A percentile compares a stretch with the other conserved stretches of the same genome.
Evolutionary conservation across 208 protist genomes (phyloP).

Genomic region (Acanthamoeba healyi): DNA sequence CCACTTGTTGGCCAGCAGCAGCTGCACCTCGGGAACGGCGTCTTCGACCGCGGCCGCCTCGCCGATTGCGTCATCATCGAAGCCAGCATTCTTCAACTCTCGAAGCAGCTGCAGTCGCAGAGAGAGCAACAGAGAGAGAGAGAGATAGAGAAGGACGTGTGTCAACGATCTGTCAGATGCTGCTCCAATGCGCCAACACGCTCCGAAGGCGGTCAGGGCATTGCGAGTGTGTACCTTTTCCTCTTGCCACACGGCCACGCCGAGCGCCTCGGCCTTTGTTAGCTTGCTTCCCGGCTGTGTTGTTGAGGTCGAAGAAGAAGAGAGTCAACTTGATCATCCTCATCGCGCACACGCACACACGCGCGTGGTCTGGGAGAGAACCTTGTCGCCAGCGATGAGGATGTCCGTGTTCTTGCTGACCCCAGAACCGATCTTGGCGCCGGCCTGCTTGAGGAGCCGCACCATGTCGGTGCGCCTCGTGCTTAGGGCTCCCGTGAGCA

Average conservation of each 20-base stretch:
- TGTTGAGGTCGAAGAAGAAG: not conserved
- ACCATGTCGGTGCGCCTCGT: conserved; percentile 17
- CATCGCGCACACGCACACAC: not conserved
- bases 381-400: conserved; percentile 29
- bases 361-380: not conserved
- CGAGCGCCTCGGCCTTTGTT: conserved; percentile 15
- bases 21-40: not conserved
- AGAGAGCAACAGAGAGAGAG: not conserved
- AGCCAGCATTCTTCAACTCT: not conserved
- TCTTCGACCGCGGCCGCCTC: not conserved
- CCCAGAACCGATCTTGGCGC: not conserved
- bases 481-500: not conserved
- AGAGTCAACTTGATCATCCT: not conserved
- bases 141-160: not conserved
- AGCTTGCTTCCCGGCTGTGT: conserved; percentile 38
- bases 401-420: conserved; percentile 48
- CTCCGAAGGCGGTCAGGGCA: too few relatives aligned
- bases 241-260: conserved; percentile 48
- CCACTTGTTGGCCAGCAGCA: conserved; percentile 80
- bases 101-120: not conserved
- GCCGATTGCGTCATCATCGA: conserved; percentile 9
- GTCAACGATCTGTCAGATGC: not conserved
- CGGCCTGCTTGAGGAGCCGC: not conserved
- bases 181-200: not conserved
- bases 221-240: conserved; percentile 3